Percentiles rank a stretch among this genome's conserved stretches.
Evolutionary conservation across 1,284 basidiomycete species (phyloP).

Genomic region (Papiliotrema flavescens): DNA sequence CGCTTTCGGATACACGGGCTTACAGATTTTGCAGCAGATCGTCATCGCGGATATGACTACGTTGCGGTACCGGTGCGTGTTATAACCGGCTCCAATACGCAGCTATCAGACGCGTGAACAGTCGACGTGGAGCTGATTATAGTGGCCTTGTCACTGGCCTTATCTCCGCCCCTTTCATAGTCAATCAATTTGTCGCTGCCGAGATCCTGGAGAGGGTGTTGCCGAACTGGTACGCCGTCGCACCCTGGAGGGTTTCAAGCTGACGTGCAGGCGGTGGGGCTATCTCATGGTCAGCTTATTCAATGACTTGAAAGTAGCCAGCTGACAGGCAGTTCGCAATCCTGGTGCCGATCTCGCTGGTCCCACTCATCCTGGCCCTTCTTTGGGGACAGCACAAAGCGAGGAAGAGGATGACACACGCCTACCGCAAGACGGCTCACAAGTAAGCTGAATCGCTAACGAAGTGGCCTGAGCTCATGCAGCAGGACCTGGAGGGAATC

Average conservation of each 20-base stretch:
- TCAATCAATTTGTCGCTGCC: slow-evolving; percentile 59
- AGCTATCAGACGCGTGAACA: too few relatives aligned
- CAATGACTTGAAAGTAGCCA: neutral
- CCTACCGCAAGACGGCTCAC: neutral
- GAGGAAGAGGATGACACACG: slow-evolving; percentile 14
- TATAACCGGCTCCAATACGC: too few relatives aligned
- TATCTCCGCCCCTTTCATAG: slow-evolving; percentile 65
- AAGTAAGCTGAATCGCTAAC: neutral
- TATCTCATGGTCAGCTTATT: slow-evolving; percentile 54
- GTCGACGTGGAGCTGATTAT: too few relatives aligned
- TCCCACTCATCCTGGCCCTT: slow-evolving; percentile 59
- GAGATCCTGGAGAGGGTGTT: slow-evolving; percentile 63
- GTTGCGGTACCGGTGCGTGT: slow-evolving; percentile 69
- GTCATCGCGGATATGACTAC: slow-evolving; percentile 76
- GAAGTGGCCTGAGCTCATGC: neutral
- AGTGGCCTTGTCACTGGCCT: slow-evolving; percentile 64
- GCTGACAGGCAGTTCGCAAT: slow-evolving; percentile 43
- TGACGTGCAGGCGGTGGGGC: slow-evolving; percentile 62
- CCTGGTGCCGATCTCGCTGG: slow-evolving; percentile 41
- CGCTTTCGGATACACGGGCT: slow-evolving; percentile 53
- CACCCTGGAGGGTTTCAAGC: neutral
- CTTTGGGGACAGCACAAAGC: slow-evolving; percentile 68
- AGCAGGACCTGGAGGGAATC: slow-evolving; percentile 11
- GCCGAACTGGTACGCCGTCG: slow-evolving; percentile 36
- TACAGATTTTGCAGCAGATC: slow-evolving; percentile 70